Evolutionary conservation across 2,329 filamentous ascomycete species (phyloP), one percentile per base, ranked within the genome.

Genomic region (Aspergillus tamarii): DNA sequence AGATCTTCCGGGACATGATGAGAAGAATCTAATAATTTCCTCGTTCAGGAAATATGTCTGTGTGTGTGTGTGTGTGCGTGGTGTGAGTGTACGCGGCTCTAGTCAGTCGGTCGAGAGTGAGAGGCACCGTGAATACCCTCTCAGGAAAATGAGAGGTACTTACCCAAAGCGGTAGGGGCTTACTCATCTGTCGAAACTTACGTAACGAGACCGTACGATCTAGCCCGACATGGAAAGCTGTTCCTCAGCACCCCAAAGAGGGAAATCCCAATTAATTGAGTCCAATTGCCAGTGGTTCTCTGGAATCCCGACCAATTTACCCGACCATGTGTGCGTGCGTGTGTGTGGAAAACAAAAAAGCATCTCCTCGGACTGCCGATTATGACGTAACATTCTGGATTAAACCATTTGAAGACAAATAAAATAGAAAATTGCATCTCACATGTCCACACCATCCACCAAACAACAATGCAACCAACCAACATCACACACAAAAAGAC

Each of bases 171-270:
- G 56, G 61, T 19, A 59, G 19, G 36, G 7, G 46, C 56, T 62
- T 59, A 62, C 55, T 62, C 56, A 62, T 41, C 48, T n/a, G 7
- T 19, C 7, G 11, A 39, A 30, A 57, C 41, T 55, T 55, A 55
- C 52, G 52, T 39, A 55, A 55, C 52, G 26, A 11, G 32, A 23
- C 52, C 21, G 23, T 26, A 55, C 46, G 52, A 23, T 52, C 34
- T 46, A 56, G 64, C 70, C 45, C 19, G 66, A 59, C 57, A 60
- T 57, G 66, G 73, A 26, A 70, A 60, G 58, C 70, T 55, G 50
- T 66, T 68, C 67, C 66, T 69, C 34, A 57, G 43, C n/a, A 21
- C 28, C 19, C 50, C 50, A 53, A 53, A 19, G 30, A 34, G 11
- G 50, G 19, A 52, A 28, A 26, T 52, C 48, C 48, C 26, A 16